Base-by-base conservation (phyloP, 2,329 filamentous ascomycete species). In the Phymatotrichopsis omnivora region DNA sequence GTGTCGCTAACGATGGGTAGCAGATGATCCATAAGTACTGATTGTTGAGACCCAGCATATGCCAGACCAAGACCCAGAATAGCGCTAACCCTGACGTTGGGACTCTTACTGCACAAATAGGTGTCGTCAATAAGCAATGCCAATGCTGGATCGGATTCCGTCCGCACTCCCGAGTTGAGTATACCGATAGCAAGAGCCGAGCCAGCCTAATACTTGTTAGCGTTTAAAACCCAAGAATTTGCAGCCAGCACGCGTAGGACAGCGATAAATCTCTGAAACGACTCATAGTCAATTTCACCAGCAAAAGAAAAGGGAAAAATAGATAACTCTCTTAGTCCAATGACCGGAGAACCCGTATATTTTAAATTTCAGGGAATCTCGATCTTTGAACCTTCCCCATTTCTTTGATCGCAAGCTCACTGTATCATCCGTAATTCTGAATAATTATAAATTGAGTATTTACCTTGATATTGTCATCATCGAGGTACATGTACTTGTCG, bases 21-120 rank as follows among this genome's bases (percentile, higher is more conserved):
- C 14, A 98, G 75, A 35, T 82, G 67, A 45, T 93, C 85, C 14
- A 93, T 69, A n/a, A 96, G 68, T 23, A 91, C 84, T 52, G 86
- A 82, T 63, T 86, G 89, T 64, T 93, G 87, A 0, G 89, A 93
- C 2, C 91, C 93, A 40, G 91, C 91, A 62, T 96, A 96, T 1
- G 91, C 80, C 49, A 98, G 69, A 57, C 91, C 93, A 27, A 98
- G 76, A 63, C 57, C 91, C 85, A 98, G 96, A 61, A 98, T 91
- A 7, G 82, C 82, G 20, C 85, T 82, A 23, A 87, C 80, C 55
- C 83, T 76, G 49, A 94, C 78, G 20, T 82, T 72, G 31, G 82
- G 75, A 58, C 79, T 85, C 64, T 86, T 81, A 61, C 80, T 76
- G 56, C 85, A 73, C 11, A 96, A 72, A 61, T 85, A 87, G 29